Evolutionary conservation across 768 basidiomycete genomes (phyloP).

Genomic region (Mycena amicta): DNA sequence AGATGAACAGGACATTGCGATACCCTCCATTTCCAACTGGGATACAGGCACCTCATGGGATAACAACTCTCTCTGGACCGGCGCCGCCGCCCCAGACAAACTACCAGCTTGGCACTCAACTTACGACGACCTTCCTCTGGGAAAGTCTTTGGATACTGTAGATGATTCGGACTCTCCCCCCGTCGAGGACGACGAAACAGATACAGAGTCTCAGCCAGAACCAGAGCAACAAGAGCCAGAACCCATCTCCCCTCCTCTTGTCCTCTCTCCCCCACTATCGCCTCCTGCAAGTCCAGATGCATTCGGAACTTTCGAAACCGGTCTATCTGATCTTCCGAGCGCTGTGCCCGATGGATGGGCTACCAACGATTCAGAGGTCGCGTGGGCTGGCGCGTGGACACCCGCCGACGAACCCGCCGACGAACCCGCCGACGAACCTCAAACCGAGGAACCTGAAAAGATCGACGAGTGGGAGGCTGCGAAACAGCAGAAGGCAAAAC

Average conservation of each 20-base stretch:
- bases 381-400: constrained; percentile 50
- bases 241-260: constrained; percentile 17
- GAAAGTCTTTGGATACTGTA: constrained; percentile 21
- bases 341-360: constrained; percentile 39
- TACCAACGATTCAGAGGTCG: constrained; percentile 22
- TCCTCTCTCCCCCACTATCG: constrained; percentile 16
- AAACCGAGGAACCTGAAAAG: constrained; percentile 28
- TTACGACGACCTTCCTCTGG: constrained; percentile 44
- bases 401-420: constrained; percentile 23
- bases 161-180: constrained; percentile 6
- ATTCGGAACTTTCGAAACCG: constrained; percentile 64
- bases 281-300: constrained; percentile 49
- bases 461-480: constrained; percentile 73
- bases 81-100: constrained; percentile 17
- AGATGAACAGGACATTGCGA: constrained; percentile 52
- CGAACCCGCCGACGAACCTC: background rate
- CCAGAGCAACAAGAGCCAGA: constrained; percentile 10
- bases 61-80: constrained; percentile 30
- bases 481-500: constrained; percentile 55
- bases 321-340: constrained; percentile 30
- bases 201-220: background rate
- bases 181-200: constrained; percentile 16
- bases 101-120: constrained; percentile 32
- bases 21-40: constrained; percentile 68
- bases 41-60: constrained; percentile 50